Evolutionary conservation across 176 grass and related monocot species (phyloP).

Genomic region (Eragrostis curvula): DNA sequence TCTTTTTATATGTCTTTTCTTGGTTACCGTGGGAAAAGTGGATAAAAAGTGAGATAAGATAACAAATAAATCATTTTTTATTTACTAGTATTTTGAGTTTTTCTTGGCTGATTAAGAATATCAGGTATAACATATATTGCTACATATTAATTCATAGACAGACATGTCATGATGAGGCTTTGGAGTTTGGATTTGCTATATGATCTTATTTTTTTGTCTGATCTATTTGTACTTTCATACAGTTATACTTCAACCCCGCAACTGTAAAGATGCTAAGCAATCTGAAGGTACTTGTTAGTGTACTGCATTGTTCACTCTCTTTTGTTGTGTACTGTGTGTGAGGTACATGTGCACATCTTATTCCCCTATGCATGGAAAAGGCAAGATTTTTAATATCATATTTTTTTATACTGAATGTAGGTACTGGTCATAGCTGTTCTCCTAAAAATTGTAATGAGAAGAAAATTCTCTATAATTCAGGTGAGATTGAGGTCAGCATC

Average conservation of each 20-base stretch:
- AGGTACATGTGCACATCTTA: neutral
- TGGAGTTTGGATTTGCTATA: conserved; percentile 28
- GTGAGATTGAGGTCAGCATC: conserved; percentile 45
- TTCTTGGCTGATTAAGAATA: neutral
- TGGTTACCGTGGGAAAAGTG: neutral
- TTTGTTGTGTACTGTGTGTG: conserved; percentile 21
- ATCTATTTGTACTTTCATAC: conserved; percentile 34
- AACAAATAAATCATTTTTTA: neutral
- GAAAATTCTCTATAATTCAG: conserved; percentile 95
- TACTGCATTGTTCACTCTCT: conserved; percentile 33
- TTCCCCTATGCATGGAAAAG: conserved; percentile 23
- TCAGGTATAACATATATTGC: neutral
- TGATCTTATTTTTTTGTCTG: conserved; percentile 25
- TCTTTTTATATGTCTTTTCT: neutral
- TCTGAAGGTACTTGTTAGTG: conserved; percentile 74
- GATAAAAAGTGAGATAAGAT: neutral
- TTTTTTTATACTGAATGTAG: conserved; percentile 40
- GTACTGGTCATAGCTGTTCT: conserved; percentile 93
- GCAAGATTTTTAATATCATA: conserved; percentile 29
- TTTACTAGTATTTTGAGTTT: neutral
- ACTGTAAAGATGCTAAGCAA: conserved; percentile 99
- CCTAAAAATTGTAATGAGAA: conserved; percentile 90
- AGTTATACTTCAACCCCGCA: conserved; percentile 99
- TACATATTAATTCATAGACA: conserved; percentile 14
- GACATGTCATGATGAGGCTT: conserved; percentile 10